Percentiles rank a stretch among this genome's conserved stretches.
Evolutionary conservation across 345 rosid genomes (phyloP).

Genomic region (Pelargonium nanum): DNA sequence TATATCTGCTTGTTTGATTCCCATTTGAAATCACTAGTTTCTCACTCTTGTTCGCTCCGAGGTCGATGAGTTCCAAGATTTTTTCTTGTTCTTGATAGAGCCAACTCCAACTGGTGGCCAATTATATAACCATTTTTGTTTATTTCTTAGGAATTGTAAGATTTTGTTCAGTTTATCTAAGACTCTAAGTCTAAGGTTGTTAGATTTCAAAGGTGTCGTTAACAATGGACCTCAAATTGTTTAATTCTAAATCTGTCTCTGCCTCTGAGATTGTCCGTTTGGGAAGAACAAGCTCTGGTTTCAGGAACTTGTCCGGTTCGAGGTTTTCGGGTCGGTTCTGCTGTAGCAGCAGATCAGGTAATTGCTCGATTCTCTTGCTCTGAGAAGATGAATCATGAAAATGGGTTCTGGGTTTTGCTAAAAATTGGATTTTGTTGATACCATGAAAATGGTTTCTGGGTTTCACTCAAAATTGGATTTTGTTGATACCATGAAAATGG

Average conservation of each 20-base stretch:
- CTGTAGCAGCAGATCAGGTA: not conserved
- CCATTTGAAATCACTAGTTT: not conserved
- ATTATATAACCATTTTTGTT: too few relatives aligned
- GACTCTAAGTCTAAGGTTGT: not conserved
- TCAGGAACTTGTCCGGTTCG: not conserved
- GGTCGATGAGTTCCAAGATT: not conserved
- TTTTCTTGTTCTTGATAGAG: not conserved
- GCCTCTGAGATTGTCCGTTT: not conserved
- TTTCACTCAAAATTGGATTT: not conserved
- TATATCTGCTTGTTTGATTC: not conserved
- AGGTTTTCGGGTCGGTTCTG: not conserved
- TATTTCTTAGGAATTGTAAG: not conserved
- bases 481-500: not conserved
- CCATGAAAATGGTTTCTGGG: not conserved
- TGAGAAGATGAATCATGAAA: not conserved
- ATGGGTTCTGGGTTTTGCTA: not conserved
- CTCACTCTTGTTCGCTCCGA: not conserved
- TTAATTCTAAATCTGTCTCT: too few relatives aligned
- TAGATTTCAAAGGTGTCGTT: not conserved
- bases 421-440: too few relatives aligned
- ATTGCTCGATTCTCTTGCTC: not conserved
- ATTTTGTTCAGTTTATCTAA: too few relatives aligned
- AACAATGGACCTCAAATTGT: not conserved
- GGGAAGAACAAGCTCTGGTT: not conserved
- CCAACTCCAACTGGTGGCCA: too few relatives aligned